Evolutionary conservation across 805 yeast genomes (phyloP).

Genomic region (Starmerella gropengiesseri): DNA sequence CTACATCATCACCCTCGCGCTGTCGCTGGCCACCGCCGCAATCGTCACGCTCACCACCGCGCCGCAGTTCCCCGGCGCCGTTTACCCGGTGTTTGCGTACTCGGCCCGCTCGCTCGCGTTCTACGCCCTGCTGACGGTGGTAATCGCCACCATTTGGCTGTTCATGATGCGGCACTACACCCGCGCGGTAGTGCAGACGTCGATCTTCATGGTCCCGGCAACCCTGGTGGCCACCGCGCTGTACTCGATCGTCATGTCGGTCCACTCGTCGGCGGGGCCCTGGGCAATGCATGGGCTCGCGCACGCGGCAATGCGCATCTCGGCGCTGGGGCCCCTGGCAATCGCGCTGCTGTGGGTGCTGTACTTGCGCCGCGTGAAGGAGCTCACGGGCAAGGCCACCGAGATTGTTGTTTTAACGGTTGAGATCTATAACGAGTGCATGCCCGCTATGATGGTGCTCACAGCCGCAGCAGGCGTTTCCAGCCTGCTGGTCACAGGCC

Average conservation of each 20-base stretch:
- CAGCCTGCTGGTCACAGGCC: conserved; percentile 28
- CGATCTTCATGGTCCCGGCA: conserved; percentile 21
- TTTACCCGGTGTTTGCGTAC: conserved; percentile 19
- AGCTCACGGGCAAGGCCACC: conserved; percentile 20
- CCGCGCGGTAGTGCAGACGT: conserved; percentile 19
- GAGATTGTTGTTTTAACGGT: conserved; percentile 32
- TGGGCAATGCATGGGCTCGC: conserved; percentile 18
- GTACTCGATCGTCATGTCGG: conserved; percentile 14
- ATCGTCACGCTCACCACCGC: conserved; percentile 18
- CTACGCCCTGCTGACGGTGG: conserved; percentile 14
- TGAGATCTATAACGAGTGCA: conserved; percentile 28
- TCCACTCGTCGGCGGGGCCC: conserved; percentile 15
- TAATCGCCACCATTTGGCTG: conserved; percentile 21
- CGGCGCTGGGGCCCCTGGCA: conserved; percentile 18
- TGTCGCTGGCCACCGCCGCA: conserved; percentile 22
- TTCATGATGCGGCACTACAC: conserved; percentile 18
- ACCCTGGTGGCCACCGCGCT: conserved; percentile 9
- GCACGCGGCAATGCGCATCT: conserved; percentile 21
- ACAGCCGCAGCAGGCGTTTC: conserved; percentile 26
- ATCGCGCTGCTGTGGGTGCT: conserved; percentile 21
- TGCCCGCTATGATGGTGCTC: conserved; percentile 26
- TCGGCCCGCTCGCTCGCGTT: conserved; percentile 15
- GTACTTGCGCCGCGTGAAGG: conserved; percentile 18
- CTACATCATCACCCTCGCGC: conserved; percentile 16
- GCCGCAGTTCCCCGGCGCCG: conserved; percentile 9